A percentile compares a stretch with the other conserved stretches of the same genome.
These are phyloP conservation scores for Mallotus japonicus DNA, from an alignment of 441 rosid species.

Conservation along the genomic window DNA sequence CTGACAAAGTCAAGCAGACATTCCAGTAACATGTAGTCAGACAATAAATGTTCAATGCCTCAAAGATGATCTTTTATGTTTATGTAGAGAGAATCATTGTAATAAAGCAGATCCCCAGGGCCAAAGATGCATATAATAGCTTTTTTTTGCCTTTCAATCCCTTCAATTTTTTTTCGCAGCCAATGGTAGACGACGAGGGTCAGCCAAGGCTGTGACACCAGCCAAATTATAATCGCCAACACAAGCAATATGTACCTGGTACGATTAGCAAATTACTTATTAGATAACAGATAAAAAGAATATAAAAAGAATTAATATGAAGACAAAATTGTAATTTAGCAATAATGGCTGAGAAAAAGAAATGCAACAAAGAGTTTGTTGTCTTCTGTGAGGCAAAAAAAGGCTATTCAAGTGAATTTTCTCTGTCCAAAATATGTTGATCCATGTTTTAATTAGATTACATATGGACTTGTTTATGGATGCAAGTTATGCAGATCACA, in stretches of 20 bases:
- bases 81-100: slow-evolving; percentile 95
- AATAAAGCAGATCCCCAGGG: slow-evolving; percentile 87
- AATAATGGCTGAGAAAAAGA: not conserved
- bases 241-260: slow-evolving; percentile 95
- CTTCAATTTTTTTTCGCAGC: slow-evolving; percentile 82
- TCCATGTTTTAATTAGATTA: slow-evolving; percentile 4
- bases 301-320: not conserved
- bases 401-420: not conserved
- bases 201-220: slow-evolving; percentile 68
- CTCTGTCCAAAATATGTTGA: not conserved
- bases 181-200: slow-evolving; percentile 94
- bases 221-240: slow-evolving; percentile 85
- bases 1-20: slow-evolving; percentile 2
- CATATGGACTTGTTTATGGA: not conserved
- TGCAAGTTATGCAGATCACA: not conserved
- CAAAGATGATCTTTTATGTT: slow-evolving; percentile 74
- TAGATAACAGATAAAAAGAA: slow-evolving; percentile 17
- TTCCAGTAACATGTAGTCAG: not conserved
- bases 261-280: slow-evolving; percentile 18
- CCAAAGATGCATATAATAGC: slow-evolving; percentile 94
- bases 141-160: slow-evolving; percentile 86
- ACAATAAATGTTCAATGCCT: not conserved
- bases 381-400: not conserved
- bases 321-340: not conserved
- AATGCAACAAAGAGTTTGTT: not conserved